Base-by-base conservation (phyloP, 768 basidiomycete species). In the Candolleomyces aberdarensis region DNA sequence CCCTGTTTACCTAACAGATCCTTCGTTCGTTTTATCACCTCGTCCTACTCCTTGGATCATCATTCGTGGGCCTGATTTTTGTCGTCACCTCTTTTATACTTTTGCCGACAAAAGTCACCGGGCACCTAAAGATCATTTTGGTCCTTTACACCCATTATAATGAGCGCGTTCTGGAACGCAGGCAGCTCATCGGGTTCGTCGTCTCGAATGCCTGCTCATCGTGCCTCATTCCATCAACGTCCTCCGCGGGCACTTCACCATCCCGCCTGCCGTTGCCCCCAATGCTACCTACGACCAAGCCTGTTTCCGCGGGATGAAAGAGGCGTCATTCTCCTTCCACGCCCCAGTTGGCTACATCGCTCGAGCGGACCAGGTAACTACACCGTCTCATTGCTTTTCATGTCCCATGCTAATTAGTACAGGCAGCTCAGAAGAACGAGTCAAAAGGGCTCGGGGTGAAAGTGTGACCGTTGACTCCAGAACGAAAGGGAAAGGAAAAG, bases 81-180 rank as follows among this genome's bases (percentile, higher is more conserved):
- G 36, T 56, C 53, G 26, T 40, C 46, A 4, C 36, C 36, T 46
- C 26, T 54, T 31, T 57, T 36, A 32, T 46, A 57, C 56, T 57
- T 47, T 47, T 47, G 20, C 51, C 59, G 44, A 60, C 59, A 60
- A 60, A 55, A 47, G 53, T 60, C 29, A n/a, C 59, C 53, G 59
- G 36, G 17, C 44, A 41, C 29, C 44, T 29, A 40, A 26, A 26
- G 10, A 22, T 46, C 50, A 14, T 22, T 47, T 60, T 60, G 53
- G 59, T 55, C 53, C 59, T 56, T 60, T 60, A 48, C 40, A 17
- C 59, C 52, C 53, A 60, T 60, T 55, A 48, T 40, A 60, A 60
- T 55, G 53, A 60, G 53, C 54, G 53, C 54, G 59, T 46, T 53
- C 43, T 41, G 19, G 29, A 55, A 44, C 44, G 59, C 53, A 40